Evolutionary conservation across 441 rosid genomes (phyloP), one percentile per base, ranked within the genome.

Genomic region (Corymbia calophylla): DNA sequence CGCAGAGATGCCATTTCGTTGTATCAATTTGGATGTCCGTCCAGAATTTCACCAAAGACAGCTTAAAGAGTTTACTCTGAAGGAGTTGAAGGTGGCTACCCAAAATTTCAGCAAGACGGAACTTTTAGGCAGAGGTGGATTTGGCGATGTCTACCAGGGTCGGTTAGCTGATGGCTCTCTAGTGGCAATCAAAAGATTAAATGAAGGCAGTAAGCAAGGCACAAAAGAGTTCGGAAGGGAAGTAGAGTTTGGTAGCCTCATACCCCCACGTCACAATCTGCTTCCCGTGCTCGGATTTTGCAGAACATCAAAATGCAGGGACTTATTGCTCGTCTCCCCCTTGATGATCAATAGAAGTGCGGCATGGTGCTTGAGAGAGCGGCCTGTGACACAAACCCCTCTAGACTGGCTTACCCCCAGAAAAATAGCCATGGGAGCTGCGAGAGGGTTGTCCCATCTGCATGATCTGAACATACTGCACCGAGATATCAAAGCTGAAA

Each of bases 71-170:
- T 88, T 88, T 60, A 80, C 89, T 32, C 47, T 54, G 54, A 56
- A 55, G 89, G 89, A 88, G 87, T 85, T 88, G 87, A 1, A 88
- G 58, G 47, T 44, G 19, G 89, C 89, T 15, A 88, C 89, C 29
- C 7, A n/a, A 49, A 80, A 82, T 8, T 88, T 81, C 21, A 88
- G 54, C 73, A 0, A n/a, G 15, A 5, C 60, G 48, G 56, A 48
- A 66, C 3, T 88, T 8, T 0, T 55, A 2, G 87, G 87, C 7
- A 0, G 3, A 31, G 89, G 73, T 35, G 89, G 89, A 56, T 88
- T 55, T 53, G 87, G 89, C 47, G 2, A 14, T 1, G 73, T 88
- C 39, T 88, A 81, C 49, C 21, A 39, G 87, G 87, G 73, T 32
- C 66, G 6, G 54, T 47, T 88, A 27, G 53, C 68, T 80, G 48